Percentiles rank a stretch among this genome's conserved stretches.
Evolutionary conservation across 441 rosid species (phyloP).

Genomic region (Populus hybrid): DNA sequence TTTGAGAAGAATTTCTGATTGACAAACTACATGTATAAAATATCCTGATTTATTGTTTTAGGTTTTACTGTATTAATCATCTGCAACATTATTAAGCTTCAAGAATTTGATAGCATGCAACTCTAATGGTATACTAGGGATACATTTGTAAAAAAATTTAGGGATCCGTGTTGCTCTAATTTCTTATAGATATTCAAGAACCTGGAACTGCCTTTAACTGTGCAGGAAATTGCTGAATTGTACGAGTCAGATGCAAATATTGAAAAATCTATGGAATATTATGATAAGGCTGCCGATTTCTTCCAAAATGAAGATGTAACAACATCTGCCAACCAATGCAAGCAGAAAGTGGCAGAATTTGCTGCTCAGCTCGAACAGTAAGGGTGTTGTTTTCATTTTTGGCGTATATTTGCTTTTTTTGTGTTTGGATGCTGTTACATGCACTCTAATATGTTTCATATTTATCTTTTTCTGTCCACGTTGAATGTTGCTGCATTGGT

Average conservation of each 20-base stretch:
- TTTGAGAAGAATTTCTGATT: no score
- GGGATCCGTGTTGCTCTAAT: background rate
- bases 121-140: background rate
- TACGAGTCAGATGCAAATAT: constrained; percentile 74
- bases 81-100: background rate
- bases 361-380: constrained; percentile 88
- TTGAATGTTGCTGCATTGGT: background rate
- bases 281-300: constrained; percentile 91
- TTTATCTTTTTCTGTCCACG: background rate
- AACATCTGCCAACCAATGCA: constrained; percentile 97
- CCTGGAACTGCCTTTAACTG: constrained; percentile 2
- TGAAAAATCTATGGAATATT: constrained; percentile 68
- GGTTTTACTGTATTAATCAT: background rate
- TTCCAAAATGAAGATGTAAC: constrained; percentile 88
- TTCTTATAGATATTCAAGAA: background rate
- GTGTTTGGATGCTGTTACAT: background rate
- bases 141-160: background rate
- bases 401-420: background rate
- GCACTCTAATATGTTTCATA: background rate
- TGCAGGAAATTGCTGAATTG: constrained; percentile 91
- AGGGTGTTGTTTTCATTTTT: constrained; percentile 21
- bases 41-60: background rate
- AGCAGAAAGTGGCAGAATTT: constrained; percentile 90
- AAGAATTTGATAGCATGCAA: background rate
- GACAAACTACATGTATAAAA: no score